phyloP scores from a whole-genome alignment of 192 early-diverging fungal genomes.

The Martensiomyces pterosporus region DNA sequence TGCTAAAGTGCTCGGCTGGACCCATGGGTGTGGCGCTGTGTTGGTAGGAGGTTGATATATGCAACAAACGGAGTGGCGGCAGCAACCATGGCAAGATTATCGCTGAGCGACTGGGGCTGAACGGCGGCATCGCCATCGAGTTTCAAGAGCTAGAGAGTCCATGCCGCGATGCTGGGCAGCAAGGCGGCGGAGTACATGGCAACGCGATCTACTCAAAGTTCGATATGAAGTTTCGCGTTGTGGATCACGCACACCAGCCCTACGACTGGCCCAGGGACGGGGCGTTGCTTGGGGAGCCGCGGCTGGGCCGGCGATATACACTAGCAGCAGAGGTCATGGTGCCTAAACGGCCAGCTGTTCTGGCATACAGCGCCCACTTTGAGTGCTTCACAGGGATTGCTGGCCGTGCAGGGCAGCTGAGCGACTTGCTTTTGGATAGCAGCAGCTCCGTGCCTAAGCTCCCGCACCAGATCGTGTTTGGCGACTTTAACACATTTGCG shows the following conservation, averaged over 20 bases:
- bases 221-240: slow-evolving; percentile 56
- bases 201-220: slow-evolving; percentile 70
- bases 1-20: too few relatives aligned
- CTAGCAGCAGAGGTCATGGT: slow-evolving; percentile 56
- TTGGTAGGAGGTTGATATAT: slow-evolving; percentile 77
- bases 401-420: slow-evolving; percentile 63
- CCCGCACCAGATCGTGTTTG: slow-evolving; percentile 70
- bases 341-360: slow-evolving; percentile 50
- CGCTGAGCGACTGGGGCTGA: slow-evolving; percentile 54
- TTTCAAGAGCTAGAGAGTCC: slow-evolving; percentile 68
- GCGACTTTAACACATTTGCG: slow-evolving; percentile 76
- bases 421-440: slow-evolving; percentile 66
- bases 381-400: slow-evolving; percentile 71
- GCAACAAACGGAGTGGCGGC: slow-evolving; percentile 61
- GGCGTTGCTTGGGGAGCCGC: slow-evolving; percentile 57
- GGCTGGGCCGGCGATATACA: slow-evolving; percentile 58
- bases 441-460: slow-evolving; percentile 16
- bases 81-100: slow-evolving; percentile 61
- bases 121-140: slow-evolving; percentile 68
- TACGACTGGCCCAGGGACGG: slow-evolving; percentile 70
- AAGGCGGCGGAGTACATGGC: slow-evolving; percentile 76
- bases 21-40: too few relatives aligned
- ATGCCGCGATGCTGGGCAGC: slow-evolving; percentile 51
- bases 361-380: slow-evolving; percentile 72
- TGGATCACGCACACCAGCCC: slow-evolving; percentile 66